Evolutionary conservation across 768 basidiomycete species (phyloP).

Genomic region (Lactarius hengduanensis): DNA sequence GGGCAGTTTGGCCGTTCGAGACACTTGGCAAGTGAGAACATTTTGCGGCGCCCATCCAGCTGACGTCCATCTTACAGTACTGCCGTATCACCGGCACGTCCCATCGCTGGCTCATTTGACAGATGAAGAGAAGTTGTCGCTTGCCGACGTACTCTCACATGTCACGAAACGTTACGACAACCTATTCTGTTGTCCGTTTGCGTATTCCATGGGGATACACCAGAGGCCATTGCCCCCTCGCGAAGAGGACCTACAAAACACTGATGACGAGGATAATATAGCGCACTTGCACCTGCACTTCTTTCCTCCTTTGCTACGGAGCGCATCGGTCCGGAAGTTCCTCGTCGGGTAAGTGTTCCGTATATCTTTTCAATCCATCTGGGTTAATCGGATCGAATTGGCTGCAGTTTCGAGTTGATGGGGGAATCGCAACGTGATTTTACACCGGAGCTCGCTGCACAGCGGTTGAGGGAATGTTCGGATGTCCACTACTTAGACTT

Average conservation of each 20-base stretch:
- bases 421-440: conserved; percentile 88
- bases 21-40: conserved; percentile 52
- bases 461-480: conserved; percentile 51
- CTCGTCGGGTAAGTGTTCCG: conserved; percentile 70
- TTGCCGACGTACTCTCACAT: conserved; percentile 65
- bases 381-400: background rate
- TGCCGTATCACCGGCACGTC: conserved; percentile 78
- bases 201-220: conserved; percentile 94
- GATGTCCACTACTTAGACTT: conserved; percentile 66
- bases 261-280: conserved; percentile 47
- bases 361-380: background rate
- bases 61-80: conserved; percentile 44
- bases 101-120: conserved; percentile 63
- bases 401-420: conserved; percentile 79
- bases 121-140: conserved; percentile 55
- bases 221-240: conserved; percentile 64
- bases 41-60: conserved; percentile 10
- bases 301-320: conserved; percentile 78
- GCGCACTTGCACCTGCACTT: conserved; percentile 90
- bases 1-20: conserved; percentile 95
- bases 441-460: conserved; percentile 85
- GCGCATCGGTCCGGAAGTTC: conserved; percentile 83
- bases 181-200: conserved; percentile 82
- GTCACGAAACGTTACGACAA: conserved; percentile 74
- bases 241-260: conserved; percentile 32